These are phyloP conservation scores for Trapa incisa DNA, from an alignment of 345 rosid species.

Conservation along the genomic window DNA sequence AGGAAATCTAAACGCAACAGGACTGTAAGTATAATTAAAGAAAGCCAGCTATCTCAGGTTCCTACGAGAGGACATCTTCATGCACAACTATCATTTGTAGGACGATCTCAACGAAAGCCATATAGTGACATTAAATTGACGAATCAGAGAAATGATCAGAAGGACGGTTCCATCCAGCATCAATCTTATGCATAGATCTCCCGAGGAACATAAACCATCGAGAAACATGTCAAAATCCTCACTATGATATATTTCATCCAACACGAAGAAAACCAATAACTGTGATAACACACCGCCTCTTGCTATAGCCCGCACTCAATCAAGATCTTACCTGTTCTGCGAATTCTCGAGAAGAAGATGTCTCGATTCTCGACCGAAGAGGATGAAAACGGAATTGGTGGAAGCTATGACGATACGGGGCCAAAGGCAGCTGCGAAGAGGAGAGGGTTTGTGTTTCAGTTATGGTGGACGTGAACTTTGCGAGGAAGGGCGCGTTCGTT, in stretches of 20 bases:
- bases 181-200: neutral
- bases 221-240: neutral
- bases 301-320: too few species aligned
- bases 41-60: neutral
- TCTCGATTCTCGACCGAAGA: neutral
- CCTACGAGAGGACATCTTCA: neutral
- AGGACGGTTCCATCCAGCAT: neutral
- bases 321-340: neutral
- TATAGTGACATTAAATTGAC: neutral
- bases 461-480: neutral
- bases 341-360: neutral
- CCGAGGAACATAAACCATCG: neutral
- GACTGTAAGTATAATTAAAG: neutral
- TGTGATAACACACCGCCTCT: too few species aligned
- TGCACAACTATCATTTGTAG: too few species aligned
- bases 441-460: neutral
- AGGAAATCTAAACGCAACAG: neutral
- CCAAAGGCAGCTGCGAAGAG: neutral
- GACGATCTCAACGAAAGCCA: neutral
- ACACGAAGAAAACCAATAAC: neutral
- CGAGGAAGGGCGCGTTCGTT: neutral
- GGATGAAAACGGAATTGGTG: neutral
- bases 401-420: neutral
- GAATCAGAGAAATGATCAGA: neutral
- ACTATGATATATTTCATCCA: neutral